Evolutionary conservation across 2,329 filamentous ascomycete species (phyloP).

Genomic region (Cucurbitaria berberidis): DNA sequence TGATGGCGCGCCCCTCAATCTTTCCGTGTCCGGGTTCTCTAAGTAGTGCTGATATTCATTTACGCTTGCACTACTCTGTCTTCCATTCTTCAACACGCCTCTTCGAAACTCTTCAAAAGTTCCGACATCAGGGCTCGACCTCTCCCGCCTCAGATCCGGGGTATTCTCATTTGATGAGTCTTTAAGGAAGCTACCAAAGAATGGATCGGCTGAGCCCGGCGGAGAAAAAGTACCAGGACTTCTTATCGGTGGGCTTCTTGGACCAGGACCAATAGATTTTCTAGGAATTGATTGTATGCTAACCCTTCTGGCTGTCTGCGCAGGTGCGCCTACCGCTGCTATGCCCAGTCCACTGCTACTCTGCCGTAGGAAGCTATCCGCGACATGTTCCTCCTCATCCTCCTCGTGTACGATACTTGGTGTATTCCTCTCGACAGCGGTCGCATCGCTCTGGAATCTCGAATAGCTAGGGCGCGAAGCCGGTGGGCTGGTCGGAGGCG

Average conservation of each 20-base stretch:
- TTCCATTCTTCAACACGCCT: constrained; percentile 27
- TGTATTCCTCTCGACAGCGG: constrained; percentile 37
- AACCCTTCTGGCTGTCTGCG: constrained; percentile 15
- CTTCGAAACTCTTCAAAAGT: constrained; percentile 39
- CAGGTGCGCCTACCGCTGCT: constrained; percentile 23
- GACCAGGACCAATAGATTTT: constrained; percentile 21
- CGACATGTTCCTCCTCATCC: constrained; percentile 43
- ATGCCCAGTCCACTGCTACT: constrained; percentile 46
- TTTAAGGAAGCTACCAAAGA: constrained; percentile 34
- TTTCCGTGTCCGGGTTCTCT: constrained; percentile 30
- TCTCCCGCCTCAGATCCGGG: constrained; percentile 42
- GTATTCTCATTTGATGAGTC: constrained; percentile 35
- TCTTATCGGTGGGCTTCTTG: constrained; percentile 25
- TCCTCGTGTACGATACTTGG: constrained; percentile 37
- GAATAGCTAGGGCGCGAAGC: constrained; percentile 45
- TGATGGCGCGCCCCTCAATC: constrained; percentile 35
- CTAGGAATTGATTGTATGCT: constrained; percentile 33
- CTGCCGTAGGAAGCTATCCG: constrained; percentile 25
- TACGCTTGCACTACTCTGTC: constrained; percentile 25
- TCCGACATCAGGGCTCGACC: constrained; percentile 37
- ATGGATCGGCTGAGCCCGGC: constrained; percentile 37
- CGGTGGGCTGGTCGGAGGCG: constrained; percentile 31
- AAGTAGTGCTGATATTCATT: constrained; percentile 41
- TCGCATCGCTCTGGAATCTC: constrained; percentile 44
- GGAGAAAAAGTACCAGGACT: constrained; percentile 31